These are phyloP conservation scores for Leccinum proximum DNA, from an alignment of 1,284 basidiomycete species.

Conservation along the genomic window DNA sequence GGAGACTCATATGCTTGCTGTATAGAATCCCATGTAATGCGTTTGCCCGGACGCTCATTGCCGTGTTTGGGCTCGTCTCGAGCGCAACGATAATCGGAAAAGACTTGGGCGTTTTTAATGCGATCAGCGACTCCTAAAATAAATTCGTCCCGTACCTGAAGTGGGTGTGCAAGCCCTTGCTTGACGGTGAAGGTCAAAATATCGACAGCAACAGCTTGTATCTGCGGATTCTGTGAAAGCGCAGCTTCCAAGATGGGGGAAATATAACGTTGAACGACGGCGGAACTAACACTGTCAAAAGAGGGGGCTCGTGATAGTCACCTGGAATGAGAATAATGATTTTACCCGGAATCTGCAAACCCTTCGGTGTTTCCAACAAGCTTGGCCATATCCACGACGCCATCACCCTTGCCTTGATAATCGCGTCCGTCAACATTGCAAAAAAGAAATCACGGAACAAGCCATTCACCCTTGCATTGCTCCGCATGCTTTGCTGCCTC, in stretches of 20 bases:
- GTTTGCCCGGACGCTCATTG: constrained; percentile 73
- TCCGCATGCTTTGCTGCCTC: constrained; percentile 75
- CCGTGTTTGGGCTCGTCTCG: constrained; percentile 73
- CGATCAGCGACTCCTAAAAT: background rate
- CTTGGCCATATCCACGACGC: constrained; percentile 80
- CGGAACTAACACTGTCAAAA: constrained; percentile 78
- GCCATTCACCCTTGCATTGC: constrained; percentile 56
- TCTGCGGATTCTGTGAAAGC: constrained; percentile 62
- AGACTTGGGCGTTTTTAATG: constrained; percentile 48
- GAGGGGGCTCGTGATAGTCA: background rate
- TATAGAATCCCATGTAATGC: constrained; percentile 83
- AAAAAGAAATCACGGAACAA: background rate
- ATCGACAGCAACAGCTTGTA: constrained; percentile 87
- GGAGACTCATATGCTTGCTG: constrained; percentile 85
- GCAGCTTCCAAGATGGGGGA: constrained; percentile 80
- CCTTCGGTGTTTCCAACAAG: constrained; percentile 93
- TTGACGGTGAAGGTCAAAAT: constrained; percentile 91
- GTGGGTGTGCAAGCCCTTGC: constrained; percentile 94
- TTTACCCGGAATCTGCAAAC: constrained; percentile 92
- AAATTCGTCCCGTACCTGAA: constrained; percentile 53
- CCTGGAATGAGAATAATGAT: background rate
- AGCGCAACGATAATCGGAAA: constrained; percentile 92
- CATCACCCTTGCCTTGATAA: constrained; percentile 43
- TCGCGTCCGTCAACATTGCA: constrained; percentile 2
- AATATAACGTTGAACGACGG: constrained; percentile 92